phyloP scores from a whole-genome alignment of 108 stramenopile genomes.

The Asterionellopsis glacialis region DNA sequence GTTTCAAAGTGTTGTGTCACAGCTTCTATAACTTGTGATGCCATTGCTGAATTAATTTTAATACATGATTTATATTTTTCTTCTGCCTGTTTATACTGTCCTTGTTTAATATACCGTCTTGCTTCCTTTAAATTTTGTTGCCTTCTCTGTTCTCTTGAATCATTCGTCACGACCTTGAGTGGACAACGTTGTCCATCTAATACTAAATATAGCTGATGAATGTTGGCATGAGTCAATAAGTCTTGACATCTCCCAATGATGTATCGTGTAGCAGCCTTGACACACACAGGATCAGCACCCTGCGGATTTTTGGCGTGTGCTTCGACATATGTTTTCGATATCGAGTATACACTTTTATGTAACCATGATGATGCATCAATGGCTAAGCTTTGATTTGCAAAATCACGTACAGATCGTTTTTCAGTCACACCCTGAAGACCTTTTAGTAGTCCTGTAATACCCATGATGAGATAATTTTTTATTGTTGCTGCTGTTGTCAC shows the following conservation, averaged over 20 bases:
- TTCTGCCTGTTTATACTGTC: slow-evolving; percentile 45
- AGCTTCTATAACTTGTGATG: slow-evolving; percentile 40
- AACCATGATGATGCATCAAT: slow-evolving; percentile 85
- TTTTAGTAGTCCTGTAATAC: slow-evolving; percentile 73
- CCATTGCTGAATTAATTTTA: slow-evolving; percentile 56
- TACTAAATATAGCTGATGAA: slow-evolving; percentile 58
- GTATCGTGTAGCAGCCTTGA: slow-evolving; percentile 46
- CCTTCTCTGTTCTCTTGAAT: slow-evolving; percentile 54
- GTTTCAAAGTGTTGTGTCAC: slow-evolving; percentile 4
- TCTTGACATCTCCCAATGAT: slow-evolving; percentile 61
- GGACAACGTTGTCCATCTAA: slow-evolving; percentile 85
- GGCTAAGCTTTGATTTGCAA: slow-evolving; percentile 52
- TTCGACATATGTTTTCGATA: slow-evolving; percentile 72
- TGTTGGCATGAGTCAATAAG: slow-evolving; percentile 38
- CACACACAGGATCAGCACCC: slow-evolving; percentile 41
- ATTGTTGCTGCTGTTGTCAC: too few species aligned
- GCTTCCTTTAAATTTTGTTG: slow-evolving; percentile 61
- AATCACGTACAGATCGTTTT: slow-evolving; percentile 60
- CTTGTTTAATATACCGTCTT: slow-evolving; percentile 26
- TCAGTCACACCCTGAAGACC: slow-evolving; percentile 39
- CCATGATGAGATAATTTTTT: slow-evolving; percentile 42
- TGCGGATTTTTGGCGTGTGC: slow-evolving; percentile 26
- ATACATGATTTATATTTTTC: slow-evolving; percentile 73
- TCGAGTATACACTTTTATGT: slow-evolving; percentile 78
- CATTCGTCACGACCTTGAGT: slow-evolving; percentile 67